Evolutionary conservation across 768 basidiomycete species (phyloP).

Genomic region (Phanerochaete sordida): DNA sequence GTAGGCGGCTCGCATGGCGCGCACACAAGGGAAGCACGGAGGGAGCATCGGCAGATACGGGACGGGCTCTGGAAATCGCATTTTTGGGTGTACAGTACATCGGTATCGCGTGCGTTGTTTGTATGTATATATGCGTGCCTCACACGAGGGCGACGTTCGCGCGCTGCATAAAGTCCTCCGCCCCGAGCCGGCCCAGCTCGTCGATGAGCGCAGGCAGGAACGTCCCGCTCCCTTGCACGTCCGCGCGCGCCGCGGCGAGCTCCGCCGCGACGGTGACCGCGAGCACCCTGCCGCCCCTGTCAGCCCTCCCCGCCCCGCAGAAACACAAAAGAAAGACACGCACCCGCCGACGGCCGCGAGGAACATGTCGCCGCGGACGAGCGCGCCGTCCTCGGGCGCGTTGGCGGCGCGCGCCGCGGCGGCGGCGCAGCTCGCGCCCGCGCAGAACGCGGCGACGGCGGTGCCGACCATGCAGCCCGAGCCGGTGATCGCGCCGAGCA

Average conservation of each 20-base stretch:
- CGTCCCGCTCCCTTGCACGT: conserved; percentile 60
- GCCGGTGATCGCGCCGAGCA: conserved; percentile 82
- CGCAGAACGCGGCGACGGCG: conserved; percentile 77
- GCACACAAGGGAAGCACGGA: not conserved
- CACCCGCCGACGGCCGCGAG: conserved; percentile 76
- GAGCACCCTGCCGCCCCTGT: conserved; percentile 37
- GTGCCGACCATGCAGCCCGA: conserved; percentile 86
- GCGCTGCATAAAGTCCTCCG: conserved; percentile 29
- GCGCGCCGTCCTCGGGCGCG: conserved; percentile 30
- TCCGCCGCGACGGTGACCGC: conserved; percentile 62
- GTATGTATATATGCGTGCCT: not conserved
- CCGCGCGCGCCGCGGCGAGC: conserved; percentile 44
- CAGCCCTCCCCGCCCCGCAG: not conserved
- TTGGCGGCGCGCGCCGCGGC: conserved; percentile 20
- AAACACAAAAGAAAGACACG: conserved; percentile 19
- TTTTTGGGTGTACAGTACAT: not conserved
- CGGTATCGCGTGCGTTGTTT: not conserved
- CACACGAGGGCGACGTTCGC: conserved; percentile 24
- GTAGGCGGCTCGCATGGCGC: not conserved
- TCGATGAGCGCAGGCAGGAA: conserved; percentile 67
- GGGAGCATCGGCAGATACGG: too few relatives aligned
- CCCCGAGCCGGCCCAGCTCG: conserved; percentile 46
- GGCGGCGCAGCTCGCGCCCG: conserved; percentile 50
- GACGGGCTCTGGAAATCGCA: too few relatives aligned
- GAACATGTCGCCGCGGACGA: conserved; percentile 79